A percentile compares a stretch with the other conserved stretches of the same genome.
Evolutionary conservation across 345 rosid genomes (phyloP).

Genomic region (Isatis tinctoria): DNA sequence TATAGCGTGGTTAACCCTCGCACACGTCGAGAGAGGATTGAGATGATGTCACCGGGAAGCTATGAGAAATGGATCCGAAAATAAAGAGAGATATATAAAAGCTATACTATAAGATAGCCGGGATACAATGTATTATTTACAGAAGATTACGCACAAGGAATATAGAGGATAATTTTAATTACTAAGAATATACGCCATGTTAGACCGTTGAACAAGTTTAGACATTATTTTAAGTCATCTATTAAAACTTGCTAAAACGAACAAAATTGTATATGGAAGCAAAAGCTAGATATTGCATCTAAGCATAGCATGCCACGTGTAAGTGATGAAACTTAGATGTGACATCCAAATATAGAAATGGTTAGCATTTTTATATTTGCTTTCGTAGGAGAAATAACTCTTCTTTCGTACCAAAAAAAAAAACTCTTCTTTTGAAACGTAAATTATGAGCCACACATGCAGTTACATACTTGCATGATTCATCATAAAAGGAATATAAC

Average conservation of each 20-base stretch:
- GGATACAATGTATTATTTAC: neutral
- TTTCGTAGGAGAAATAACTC: neutral
- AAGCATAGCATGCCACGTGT: neutral
- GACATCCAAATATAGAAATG: neutral
- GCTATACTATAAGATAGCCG: too few relatives aligned
- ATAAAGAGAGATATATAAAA: too few relatives aligned
- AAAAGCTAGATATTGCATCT: neutral
- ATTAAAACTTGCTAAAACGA: neutral
- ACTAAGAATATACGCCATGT: neutral
- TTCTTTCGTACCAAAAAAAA: too few relatives aligned
- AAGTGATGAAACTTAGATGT: neutral
- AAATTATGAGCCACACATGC: neutral
- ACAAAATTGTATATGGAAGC: neutral
- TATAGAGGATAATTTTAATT: neutral
- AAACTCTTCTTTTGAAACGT: neutral
- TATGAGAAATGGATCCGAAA: neutral
- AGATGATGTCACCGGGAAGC: neutral
- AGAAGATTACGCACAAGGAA: neutral
- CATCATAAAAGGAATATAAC: neutral
- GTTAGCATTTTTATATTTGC: neutral
- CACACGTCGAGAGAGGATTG: neutral
- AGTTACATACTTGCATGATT: slow-evolving; percentile 7
- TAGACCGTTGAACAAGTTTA: neutral
- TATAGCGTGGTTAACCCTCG: neutral
- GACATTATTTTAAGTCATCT: neutral